These are phyloP conservation scores for Aureobasidium musti DNA, from an alignment of 2,329 filamentous ascomycete species.

Conservation along the genomic window DNA sequence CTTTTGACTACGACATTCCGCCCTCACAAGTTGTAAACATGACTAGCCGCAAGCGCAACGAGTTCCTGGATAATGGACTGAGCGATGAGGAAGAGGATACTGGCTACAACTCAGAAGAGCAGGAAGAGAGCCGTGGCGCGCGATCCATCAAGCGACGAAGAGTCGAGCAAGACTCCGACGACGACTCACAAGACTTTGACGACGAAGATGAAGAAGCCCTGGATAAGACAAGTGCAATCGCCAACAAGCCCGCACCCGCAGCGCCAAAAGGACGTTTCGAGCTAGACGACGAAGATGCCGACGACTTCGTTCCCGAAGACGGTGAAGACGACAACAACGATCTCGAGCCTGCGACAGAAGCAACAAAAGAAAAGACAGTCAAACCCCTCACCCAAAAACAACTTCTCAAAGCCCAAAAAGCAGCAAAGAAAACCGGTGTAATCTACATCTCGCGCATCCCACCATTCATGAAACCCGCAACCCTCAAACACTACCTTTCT, in stretches of 20 bases:
- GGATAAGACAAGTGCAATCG: conserved; percentile 31
- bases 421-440: conserved; percentile 73
- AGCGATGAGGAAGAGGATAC: conserved; percentile 47
- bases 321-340: conserved; percentile 32
- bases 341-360: conserved; percentile 30
- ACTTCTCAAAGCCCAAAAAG: conserved; percentile 63
- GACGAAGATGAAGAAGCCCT: conserved; percentile 28
- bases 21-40: conserved; percentile 47
- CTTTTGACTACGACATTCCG: background rate
- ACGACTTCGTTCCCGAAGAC: conserved; percentile 34
- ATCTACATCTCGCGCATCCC: conserved; percentile 82
- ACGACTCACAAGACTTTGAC: conserved; percentile 37
- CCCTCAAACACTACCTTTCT: conserved; percentile 71
- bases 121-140: conserved; percentile 66
- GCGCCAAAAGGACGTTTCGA: conserved; percentile 12
- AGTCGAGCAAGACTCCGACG: conserved; percentile 48
- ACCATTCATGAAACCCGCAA: conserved; percentile 83
- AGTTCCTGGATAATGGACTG: conserved; percentile 62
- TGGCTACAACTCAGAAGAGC: conserved; percentile 67
- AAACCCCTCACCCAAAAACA: conserved; percentile 63
- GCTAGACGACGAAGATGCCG: conserved; percentile 22
- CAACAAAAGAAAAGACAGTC: conserved; percentile 35
- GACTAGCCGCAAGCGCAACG: conserved; percentile 69
- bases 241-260: conserved; percentile 6
- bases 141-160: conserved; percentile 63